These are phyloP conservation scores for Eremochloa ophiuroides DNA, from an alignment of 176 grass and related monocot genomes.

Conservation along the genomic window DNA sequence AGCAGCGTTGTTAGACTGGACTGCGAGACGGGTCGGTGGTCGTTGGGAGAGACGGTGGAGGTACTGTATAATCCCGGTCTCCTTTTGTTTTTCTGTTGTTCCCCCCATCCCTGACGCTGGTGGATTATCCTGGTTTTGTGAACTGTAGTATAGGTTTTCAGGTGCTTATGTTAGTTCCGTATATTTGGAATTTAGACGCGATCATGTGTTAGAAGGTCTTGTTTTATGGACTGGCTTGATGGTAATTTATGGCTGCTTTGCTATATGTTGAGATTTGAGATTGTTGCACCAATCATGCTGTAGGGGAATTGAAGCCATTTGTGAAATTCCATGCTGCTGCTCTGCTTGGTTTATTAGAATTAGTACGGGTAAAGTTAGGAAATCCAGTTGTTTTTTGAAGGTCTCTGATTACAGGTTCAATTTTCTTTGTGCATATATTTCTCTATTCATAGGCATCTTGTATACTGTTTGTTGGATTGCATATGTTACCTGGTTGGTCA, in stretches of 20 bases:
- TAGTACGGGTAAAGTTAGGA: neutral
- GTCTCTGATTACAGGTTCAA: neutral
- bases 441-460: neutral
- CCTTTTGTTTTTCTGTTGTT: neutral
- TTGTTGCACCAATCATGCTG: neutral
- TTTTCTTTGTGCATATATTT: neutral
- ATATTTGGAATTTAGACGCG: neutral
- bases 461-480: neutral
- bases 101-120: neutral
- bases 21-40: slow-evolving; percentile 36
- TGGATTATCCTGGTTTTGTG: neutral
- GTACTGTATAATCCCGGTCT: slow-evolving; percentile 33
- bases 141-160: neutral
- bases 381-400: neutral
- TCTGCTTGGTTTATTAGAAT: neutral
- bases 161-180: neutral
- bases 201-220: neutral
- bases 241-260: neutral
- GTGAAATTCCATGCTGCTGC: neutral
- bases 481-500: neutral
- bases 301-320: neutral
- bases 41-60: slow-evolving; percentile 38
- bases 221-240: neutral
- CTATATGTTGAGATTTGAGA: slow-evolving; percentile 1
- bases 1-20: slow-evolving; percentile 52